Evolutionary conservation across 768 basidiomycete species (phyloP), one percentile per base, ranked within the genome.

Genomic region (Boletus rufocinnamomeus): DNA sequence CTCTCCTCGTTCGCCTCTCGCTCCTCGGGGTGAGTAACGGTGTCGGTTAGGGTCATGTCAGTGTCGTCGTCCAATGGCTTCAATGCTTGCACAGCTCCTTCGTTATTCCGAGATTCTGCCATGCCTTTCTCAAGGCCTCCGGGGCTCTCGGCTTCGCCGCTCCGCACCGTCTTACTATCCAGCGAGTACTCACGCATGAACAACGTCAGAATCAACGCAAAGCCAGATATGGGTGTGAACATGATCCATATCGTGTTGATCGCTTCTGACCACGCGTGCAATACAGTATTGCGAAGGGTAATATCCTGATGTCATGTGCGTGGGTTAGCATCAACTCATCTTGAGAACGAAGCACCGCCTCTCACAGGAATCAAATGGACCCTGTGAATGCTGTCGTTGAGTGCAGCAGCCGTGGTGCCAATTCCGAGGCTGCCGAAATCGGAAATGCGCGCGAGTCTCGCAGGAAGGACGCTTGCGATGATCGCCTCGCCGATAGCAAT

Each of bases 401-500:
- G 30, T 30, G 30, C 30, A 30, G 30, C 30, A 30, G 30, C 30
- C 2, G 30, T 9, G 30, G 30, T 30, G 9, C 80, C 75, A 11
- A 65, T 37, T 27, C 62, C 60, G 9, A 76, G 64, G 23, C 52
- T 58, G 14, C 52, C 38, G 19, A 76, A 61, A 32, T 72, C 70
- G 2, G 76, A 70, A 27, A 82, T 77, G 0, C 47, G 43, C 0
- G 56, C 51, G 0, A 82, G 70, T 46, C 75, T 72, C 35, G 56
- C 63, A 21, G 66, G 68, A 43, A 80, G 68, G 14, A 88, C 81
- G 54, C 82, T 85, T 1, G 84, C 72, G 57, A 85, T 87, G 58
- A 92, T 85, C 5, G 86, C 84, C 64, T 91, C 86, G 23, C 89
- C 88, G 45, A 90, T 66, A 0, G 91, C 80, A 1, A 30, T 30